These are phyloP conservation scores for Piper betle DNA, from an alignment of 164 flowering plant species.

Conservation along the genomic window DNA sequence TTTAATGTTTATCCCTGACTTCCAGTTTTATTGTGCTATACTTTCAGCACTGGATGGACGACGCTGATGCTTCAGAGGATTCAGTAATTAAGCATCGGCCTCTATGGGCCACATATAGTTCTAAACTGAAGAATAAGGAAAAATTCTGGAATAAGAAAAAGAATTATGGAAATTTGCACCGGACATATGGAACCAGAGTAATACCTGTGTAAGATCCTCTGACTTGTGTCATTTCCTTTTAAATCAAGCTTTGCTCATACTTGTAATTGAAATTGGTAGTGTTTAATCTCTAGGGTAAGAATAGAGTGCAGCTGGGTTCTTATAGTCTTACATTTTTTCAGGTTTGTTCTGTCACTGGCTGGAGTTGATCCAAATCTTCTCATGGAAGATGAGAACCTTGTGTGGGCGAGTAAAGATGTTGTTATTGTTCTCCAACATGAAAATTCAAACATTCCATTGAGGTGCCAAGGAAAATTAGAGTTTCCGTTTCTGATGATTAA, in stretches of 20 bases:
- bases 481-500: not conserved
- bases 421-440: slow-evolving; percentile 94
- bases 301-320: not conserved
- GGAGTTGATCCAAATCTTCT: slow-evolving; percentile 75
- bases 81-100: slow-evolving; percentile 87
- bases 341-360: slow-evolving; percentile 90
- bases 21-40: not conserved
- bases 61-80: slow-evolving; percentile 53
- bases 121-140: slow-evolving; percentile 38
- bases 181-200: slow-evolving; percentile 95
- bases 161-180: slow-evolving; percentile 58
- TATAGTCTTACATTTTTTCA: slow-evolving; percentile 11
- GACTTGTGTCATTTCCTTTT: not conserved
- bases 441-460: slow-evolving; percentile 77
- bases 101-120: slow-evolving; percentile 62
- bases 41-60: slow-evolving; percentile 64
- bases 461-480: slow-evolving; percentile 22
- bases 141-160: slow-evolving; percentile 35
- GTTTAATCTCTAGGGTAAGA: not conserved
- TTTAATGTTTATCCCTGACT: not conserved
- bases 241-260: not conserved
- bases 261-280: not conserved
- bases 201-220: slow-evolving; percentile 76
- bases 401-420: slow-evolving; percentile 92
- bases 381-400: slow-evolving; percentile 98